Conservation (phyloP, 2,329 filamentous ascomycete species). For the Colletotrichum siamense region DNA sequence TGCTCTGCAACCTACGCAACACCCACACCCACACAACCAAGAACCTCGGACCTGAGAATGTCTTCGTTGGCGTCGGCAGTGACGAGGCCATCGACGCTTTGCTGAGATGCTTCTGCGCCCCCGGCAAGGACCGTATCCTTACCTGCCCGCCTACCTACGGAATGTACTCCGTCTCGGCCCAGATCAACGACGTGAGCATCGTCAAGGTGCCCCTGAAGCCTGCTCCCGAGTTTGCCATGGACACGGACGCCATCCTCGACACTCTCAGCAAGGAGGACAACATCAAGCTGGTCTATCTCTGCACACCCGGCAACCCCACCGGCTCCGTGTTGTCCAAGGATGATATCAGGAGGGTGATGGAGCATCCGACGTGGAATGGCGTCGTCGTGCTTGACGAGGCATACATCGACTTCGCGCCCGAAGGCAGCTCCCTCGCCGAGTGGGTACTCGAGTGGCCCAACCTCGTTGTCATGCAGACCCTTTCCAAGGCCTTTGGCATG, state of each 20-base stretch:
- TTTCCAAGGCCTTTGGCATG: conserved; percentile 97
- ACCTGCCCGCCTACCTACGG: conserved; percentile 97
- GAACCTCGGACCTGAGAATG: conserved; percentile 76
- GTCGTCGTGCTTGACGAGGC: conserved; percentile 94
- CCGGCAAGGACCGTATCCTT: conserved; percentile 86
- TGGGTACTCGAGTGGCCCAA: conserved; percentile 95
- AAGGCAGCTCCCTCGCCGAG: conserved; percentile 80
- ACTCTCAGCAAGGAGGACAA: conserved; percentile 62
- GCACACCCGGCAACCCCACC: conserved; percentile 95
- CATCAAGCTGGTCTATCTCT: conserved; percentile 92
- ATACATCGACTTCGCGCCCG: conserved; percentile 90
- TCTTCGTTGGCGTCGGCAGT: conserved; percentile 95
- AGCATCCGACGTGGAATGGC: conserved; percentile 94
- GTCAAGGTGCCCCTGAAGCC: conserved; percentile 84
- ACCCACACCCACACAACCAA: conserved; percentile 80
- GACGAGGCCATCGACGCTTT: conserved; percentile 97
- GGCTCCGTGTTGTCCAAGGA: conserved; percentile 78
- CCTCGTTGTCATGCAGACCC: conserved; percentile 95
- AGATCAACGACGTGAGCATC: conserved; percentile 89
- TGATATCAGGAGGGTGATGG: conserved; percentile 75
- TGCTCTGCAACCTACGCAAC: conserved; percentile 87
- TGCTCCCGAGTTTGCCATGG: conserved; percentile 75
- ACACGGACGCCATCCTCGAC: conserved; percentile 71
- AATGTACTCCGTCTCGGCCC: conserved; percentile 95
- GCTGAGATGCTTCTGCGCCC: conserved; percentile 89